Conservation (phyloP, 495 filamentous ascomycete genomes). For the Tuber magnatum region DNA sequence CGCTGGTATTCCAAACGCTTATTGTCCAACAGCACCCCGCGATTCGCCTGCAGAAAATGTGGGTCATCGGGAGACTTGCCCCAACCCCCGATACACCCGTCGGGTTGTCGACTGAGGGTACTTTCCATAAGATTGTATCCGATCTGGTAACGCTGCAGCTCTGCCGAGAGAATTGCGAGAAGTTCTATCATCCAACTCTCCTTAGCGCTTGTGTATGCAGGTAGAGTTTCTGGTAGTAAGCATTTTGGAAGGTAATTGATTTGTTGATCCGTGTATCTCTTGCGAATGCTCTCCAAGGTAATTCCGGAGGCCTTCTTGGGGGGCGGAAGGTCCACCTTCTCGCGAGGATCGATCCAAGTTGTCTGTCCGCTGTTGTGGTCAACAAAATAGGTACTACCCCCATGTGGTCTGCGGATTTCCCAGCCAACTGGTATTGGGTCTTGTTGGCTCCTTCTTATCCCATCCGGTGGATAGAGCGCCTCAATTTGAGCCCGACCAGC, state of each 20-base stretch:
- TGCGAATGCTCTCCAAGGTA: background rate
- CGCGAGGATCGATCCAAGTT: slow-evolving; percentile 4
- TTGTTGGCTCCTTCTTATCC: background rate
- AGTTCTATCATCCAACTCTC: background rate
- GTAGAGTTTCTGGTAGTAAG: background rate
- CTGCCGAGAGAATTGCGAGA: background rate
- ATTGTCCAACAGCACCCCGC: background rate
- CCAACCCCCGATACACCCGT: background rate
- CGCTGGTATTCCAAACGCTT: background rate
- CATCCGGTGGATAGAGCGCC: background rate
- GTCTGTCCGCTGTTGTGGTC: slow-evolving; percentile 3
- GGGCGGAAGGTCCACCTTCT: background rate
- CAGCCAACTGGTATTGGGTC: background rate
- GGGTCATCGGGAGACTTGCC: background rate
- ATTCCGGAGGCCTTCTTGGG: background rate
- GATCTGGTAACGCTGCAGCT: background rate
- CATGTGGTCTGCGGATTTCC: background rate
- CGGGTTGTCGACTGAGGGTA: background rate
- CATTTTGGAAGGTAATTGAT: background rate
- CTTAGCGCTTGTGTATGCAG: background rate
- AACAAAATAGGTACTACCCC: background rate
- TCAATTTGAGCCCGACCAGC: too few species aligned
- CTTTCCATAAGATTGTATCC: background rate
- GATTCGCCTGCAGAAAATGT: background rate
- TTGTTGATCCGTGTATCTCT: background rate